phyloP scores from a whole-genome alignment of 2,329 filamentous ascomycete species.

The Lachnellula occidentalis region DNA sequence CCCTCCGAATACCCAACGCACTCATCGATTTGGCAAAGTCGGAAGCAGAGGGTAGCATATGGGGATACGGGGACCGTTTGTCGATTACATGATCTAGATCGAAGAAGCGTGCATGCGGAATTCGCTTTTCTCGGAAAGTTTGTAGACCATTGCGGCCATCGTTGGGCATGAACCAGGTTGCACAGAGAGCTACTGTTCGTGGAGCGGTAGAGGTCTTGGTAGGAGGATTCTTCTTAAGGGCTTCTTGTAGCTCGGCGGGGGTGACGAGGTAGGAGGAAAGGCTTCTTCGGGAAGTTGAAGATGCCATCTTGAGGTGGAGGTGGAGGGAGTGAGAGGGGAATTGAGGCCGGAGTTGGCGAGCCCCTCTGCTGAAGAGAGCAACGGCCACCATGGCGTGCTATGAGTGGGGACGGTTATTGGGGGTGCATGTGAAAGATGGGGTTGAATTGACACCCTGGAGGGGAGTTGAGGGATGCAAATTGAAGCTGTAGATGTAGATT shows the following conservation, averaged over 20 bases:
- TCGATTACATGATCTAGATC: slow-evolving; percentile 92
- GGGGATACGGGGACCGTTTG: slow-evolving; percentile 80
- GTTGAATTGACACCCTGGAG: too few species aligned
- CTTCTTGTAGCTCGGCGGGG: slow-evolving; percentile 73
- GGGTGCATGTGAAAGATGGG: neutral
- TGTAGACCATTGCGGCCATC: slow-evolving; percentile 77
- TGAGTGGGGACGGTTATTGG: slow-evolving; percentile 12
- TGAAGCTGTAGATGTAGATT: too few species aligned
- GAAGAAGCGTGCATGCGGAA: slow-evolving; percentile 90
- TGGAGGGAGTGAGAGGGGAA: slow-evolving; percentile 11
- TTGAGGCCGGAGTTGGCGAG: slow-evolving; percentile 10
- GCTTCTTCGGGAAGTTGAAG: slow-evolving; percentile 34
- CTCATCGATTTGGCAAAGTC: slow-evolving; percentile 86
- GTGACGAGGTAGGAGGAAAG: slow-evolving; percentile 83
- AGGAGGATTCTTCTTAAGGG: slow-evolving; percentile 75
- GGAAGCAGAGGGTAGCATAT: slow-evolving; percentile 85
- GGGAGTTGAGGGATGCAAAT: too few species aligned
- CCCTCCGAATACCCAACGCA: slow-evolving; percentile 75
- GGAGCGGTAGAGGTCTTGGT: slow-evolving; percentile 76
- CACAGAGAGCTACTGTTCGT: slow-evolving; percentile 82
- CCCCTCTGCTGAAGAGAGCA: slow-evolving; percentile 19
- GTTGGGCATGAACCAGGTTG: slow-evolving; percentile 94
- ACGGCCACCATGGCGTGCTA: slow-evolving; percentile 28
- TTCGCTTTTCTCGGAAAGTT: slow-evolving; percentile 74
- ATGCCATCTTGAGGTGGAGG: slow-evolving; percentile 31